phyloP scores from a whole-genome alignment of 768 basidiomycete species.

The Termitomyces sp. region DNA sequence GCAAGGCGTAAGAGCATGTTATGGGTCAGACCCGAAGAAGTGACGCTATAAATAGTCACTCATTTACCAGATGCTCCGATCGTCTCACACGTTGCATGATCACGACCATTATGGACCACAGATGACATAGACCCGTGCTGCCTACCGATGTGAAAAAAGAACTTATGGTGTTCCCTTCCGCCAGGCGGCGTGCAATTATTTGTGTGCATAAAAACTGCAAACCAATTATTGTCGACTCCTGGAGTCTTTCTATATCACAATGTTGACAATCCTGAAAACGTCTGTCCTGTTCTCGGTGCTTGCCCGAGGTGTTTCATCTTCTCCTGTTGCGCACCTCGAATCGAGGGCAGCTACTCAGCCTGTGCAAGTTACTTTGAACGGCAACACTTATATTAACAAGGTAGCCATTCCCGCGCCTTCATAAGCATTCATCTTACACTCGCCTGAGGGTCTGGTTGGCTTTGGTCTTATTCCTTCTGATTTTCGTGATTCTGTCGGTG shows the following conservation, averaged over 20 bases:
- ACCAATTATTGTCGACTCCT: neutral
- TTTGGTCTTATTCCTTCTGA: conserved; percentile 60
- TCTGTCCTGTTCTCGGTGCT: neutral
- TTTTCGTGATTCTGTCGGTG: conserved; percentile 50
- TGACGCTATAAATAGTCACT: neutral
- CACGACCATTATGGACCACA: neutral
- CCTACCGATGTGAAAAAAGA: neutral
- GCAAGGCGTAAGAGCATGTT: neutral
- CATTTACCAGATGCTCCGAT: neutral
- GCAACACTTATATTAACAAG: conserved; percentile 13
- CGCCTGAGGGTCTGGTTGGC: conserved; percentile 42
- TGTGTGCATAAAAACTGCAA: neutral
- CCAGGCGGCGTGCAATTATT: neutral
- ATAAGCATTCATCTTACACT: neutral
- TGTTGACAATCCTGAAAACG: neutral
- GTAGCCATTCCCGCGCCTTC: neutral
- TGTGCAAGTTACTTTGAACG: conserved; percentile 6
- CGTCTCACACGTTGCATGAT: neutral
- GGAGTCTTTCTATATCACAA: neutral
- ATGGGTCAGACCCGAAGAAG: neutral
- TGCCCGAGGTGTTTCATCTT: neutral
- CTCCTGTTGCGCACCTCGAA: neutral
- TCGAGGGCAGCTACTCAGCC: conserved; percentile 5
- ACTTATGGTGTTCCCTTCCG: neutral
- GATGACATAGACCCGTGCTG: neutral